These are phyloP conservation scores for Phytopythium sindhum DNA, from an alignment of 352 stramenopile genomes.

Conservation along the genomic window DNA sequence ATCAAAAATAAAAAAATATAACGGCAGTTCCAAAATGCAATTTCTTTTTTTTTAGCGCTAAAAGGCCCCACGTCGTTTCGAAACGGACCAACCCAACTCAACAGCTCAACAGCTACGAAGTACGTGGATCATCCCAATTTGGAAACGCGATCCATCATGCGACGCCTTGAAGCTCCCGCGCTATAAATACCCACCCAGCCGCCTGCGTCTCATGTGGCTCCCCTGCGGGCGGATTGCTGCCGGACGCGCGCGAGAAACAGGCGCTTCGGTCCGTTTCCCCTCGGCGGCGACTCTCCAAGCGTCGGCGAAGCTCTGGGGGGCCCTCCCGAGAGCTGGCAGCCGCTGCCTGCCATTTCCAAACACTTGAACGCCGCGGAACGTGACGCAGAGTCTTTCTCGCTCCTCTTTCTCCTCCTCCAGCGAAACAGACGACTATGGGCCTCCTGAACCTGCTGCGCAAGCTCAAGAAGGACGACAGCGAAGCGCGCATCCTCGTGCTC, in stretches of 20 bases:
- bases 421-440: conserved; percentile 56
- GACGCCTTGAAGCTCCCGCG: not conserved
- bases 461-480: conserved; percentile 94
- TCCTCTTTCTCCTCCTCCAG: not conserved
- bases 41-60: not conserved
- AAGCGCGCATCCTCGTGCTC: conserved; percentile 93
- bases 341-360: not conserved
- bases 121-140: no score
- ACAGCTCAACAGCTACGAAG: no score
- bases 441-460: conserved; percentile 94
- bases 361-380: not conserved
- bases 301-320: no score
- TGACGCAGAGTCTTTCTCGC: not conserved
- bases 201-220: no score
- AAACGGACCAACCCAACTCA: conserved; percentile 14
- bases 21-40: not conserved
- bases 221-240: not conserved
- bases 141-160: no score
- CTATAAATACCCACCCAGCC: not conserved
- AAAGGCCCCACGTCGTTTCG: conserved; percentile 25
- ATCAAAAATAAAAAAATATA: not conserved
- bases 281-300: not conserved
- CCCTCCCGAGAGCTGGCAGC: not conserved
- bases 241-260: conserved; percentile 1
- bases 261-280: not conserved